These are phyloP conservation scores for Cucurbita pepo DNA, from an alignment of 306 rosid genomes.

Conservation along the genomic window DNA sequence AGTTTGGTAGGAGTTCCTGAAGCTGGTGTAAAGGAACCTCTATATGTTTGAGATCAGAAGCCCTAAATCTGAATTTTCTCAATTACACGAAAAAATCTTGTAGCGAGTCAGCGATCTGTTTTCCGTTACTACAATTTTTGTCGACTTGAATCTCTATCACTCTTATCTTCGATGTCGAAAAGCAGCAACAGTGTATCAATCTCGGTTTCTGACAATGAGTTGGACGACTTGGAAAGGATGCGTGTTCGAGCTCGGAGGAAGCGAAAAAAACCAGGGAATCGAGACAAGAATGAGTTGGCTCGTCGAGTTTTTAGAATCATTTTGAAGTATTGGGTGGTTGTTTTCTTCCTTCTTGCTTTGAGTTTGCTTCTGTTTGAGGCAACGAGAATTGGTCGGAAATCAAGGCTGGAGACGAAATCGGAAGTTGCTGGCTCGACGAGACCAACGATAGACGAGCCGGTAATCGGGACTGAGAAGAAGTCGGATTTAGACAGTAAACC, in stretches of 20 bases:
- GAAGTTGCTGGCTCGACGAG: not conserved
- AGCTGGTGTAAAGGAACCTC: not conserved
- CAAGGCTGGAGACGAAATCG: slow-evolving; percentile 9
- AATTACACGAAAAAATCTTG: not conserved
- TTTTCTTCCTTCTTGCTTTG: slow-evolving; percentile 38
- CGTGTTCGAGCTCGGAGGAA: slow-evolving; percentile 63
- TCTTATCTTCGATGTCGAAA: slow-evolving; percentile 28
- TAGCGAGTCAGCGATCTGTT: not conserved
- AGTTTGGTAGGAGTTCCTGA: not conserved
- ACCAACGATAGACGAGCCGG: not conserved
- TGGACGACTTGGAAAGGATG: slow-evolving; percentile 62
- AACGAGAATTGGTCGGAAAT: slow-evolving; percentile 29
- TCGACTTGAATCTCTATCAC: not conserved
- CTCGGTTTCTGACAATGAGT: slow-evolving; percentile 59
- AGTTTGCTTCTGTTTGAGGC: slow-evolving; percentile 49
- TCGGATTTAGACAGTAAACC: slow-evolving; percentile 18
- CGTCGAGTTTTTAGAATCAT: slow-evolving; percentile 29
- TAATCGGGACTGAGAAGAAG: not conserved
- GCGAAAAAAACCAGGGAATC: slow-evolving; percentile 45
- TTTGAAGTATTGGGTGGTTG: slow-evolving; percentile 47
- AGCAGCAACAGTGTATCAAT: slow-evolving; percentile 38
- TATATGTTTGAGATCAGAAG: not conserved
- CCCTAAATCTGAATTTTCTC: not conserved
- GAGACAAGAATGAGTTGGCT: slow-evolving; percentile 20
- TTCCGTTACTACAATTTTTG: not conserved